Conservation (phyloP, 176 grass and related monocot genomes). For the Aegilops umbellulata region DNA sequence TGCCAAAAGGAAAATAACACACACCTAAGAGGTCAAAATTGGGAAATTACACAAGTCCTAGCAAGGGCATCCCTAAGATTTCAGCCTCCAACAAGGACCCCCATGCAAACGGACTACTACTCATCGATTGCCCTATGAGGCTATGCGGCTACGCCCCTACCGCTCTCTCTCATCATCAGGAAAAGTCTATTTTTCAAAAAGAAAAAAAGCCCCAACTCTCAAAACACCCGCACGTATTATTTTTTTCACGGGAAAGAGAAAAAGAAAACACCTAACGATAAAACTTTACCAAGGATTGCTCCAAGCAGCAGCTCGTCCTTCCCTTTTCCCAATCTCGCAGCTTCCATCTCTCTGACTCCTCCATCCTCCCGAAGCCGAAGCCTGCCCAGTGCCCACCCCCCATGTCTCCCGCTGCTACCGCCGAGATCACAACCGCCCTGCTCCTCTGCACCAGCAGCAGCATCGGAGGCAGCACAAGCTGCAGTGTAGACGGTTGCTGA, state of each 20-base stretch:
- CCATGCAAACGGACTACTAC: neutral
- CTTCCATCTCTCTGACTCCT: constrained; percentile 23
- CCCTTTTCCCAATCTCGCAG: constrained; percentile 38
- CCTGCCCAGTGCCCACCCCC: neutral
- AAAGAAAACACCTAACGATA: neutral
- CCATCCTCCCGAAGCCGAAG: constrained; percentile 23
- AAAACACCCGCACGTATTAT: neutral
- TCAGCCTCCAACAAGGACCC: neutral
- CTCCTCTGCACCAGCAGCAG: constrained; percentile 11
- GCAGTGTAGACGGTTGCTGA: constrained; percentile 56
- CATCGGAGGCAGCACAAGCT: constrained; percentile 6
- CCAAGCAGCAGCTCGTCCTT: constrained; percentile 9
- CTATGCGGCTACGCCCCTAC: neutral
- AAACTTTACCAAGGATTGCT: constrained; percentile 11
- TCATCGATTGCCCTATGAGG: neutral
- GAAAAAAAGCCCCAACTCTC: neutral
- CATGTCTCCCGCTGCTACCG: constrained; percentile 28
- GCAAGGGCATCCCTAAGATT: neutral
- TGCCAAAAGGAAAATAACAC: neutral
- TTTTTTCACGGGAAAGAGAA: neutral
- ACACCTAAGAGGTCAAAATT: neutral
- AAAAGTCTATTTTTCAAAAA: neutral
- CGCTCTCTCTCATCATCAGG: neutral
- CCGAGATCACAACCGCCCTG: constrained; percentile 7
- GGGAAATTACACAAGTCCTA: neutral